Evolutionary conservation across 2,329 filamentous ascomycete species (phyloP), one percentile per base, ranked within the genome.

Genomic region (Calonectria honghensis): DNA sequence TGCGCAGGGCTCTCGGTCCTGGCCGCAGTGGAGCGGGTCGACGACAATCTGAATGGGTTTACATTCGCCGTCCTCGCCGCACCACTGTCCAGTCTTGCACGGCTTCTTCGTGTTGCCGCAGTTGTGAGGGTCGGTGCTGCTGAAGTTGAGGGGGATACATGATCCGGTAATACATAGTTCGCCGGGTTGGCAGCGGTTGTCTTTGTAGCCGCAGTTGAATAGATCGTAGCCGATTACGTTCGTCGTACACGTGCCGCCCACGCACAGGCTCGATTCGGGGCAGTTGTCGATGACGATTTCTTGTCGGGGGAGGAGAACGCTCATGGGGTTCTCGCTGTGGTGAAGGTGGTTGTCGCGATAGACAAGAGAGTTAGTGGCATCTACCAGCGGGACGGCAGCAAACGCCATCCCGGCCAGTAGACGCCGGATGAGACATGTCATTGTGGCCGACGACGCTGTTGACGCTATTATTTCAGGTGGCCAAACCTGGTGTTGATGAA

Each of bases 71-170:
- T 70, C 59, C 52, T 70, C 35, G 39, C 65, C 70, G n/a, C 73
- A 75, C 73, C 73, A 75, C 63, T 75, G 70, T 45, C 73, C 73
- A 3, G 73, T 61, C 14, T 69, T 69, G 41, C 73, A 75, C 13
- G 73, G 73, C 37, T 64, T 57, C 31, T 64, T 64, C 31, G 54
- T 50, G 20, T 39, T 32, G 65, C 64, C 66, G 29, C 73, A 75
- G 24, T 69, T 45, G 48, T 72, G 29, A 6, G 73, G 73, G 48
- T 74, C 68, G n/a, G 73, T 72, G 64, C 20, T 72, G 63, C 68
- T 71, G 29, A 74, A 72, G 73, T 72, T 72, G 73, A 74, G 73
- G 18, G 73, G 68, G 48, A 72, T 68, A 32, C 73, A 74, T 16
- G 68, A 72, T 54, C 73, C 73, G 29, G 68, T 57, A 27, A 74